These are phyloP conservation scores for Ascochyta pisi DNA, from an alignment of 2,329 filamentous ascomycete species.

Conservation along the genomic window DNA sequence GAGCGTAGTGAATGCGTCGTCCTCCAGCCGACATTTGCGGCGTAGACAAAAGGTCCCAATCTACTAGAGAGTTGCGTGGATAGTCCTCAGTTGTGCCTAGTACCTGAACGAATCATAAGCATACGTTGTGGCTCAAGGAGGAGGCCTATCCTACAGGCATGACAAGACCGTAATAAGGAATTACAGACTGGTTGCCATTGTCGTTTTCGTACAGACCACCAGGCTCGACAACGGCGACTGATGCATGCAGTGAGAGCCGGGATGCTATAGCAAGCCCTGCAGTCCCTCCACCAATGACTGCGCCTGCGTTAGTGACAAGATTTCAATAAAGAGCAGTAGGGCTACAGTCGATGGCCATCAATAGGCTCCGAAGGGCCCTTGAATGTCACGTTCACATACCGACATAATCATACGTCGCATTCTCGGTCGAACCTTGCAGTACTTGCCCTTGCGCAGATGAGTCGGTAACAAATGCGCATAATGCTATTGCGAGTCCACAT, in stretches of 20 bases:
- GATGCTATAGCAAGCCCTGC: constrained; percentile 36
- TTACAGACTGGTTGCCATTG: constrained; percentile 37
- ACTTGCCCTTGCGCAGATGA: no score
- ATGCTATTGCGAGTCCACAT: no score
- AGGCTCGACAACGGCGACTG: constrained; percentile 40
- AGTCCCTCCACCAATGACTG: constrained; percentile 39
- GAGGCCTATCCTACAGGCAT: constrained; percentile 15
- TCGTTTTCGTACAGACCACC: constrained; percentile 34
- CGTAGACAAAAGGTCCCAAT: constrained; percentile 38
- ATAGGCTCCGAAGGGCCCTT: no score
- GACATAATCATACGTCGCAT: no score
- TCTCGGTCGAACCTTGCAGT: no score
- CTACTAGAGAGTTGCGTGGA: constrained; percentile 30
- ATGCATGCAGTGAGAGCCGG: constrained; percentile 26
- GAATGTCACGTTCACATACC: no score
- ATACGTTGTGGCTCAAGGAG: no score
- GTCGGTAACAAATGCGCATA: no score
- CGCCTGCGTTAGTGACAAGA: no score
- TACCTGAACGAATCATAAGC: no score
- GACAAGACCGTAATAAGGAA: constrained; percentile 30
- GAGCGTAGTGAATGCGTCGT: constrained; percentile 41
- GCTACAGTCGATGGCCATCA: no score
- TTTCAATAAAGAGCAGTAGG: no score
- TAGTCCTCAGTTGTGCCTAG: constrained; percentile 27
- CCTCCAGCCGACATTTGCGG: constrained; percentile 26